Conservation (phyloP, 352 stramenopile genomes). For the Globisporangium lucens region DNA sequence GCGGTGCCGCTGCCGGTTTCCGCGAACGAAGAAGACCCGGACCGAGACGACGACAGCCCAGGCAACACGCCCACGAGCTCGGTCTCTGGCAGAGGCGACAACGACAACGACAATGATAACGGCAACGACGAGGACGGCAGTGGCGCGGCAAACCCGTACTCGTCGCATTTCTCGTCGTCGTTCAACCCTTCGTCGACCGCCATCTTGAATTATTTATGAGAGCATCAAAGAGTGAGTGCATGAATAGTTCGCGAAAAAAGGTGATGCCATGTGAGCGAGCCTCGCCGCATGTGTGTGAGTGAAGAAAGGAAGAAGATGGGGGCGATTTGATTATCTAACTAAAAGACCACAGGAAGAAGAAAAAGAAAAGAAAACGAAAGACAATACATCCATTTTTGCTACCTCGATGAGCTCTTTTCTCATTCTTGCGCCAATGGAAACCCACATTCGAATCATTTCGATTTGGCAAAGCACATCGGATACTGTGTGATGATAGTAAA, state of each 20-base stretch:
- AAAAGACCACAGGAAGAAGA: not conserved
- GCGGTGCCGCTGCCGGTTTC: constrained; percentile 34
- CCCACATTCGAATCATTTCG: no score
- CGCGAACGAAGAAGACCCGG: constrained; percentile 48
- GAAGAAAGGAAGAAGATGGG: not conserved
- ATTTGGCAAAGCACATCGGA: no score
- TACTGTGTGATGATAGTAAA: no score
- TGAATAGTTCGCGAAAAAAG: constrained; percentile 11
- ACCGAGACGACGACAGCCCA: constrained; percentile 53
- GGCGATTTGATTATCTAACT: not conserved
- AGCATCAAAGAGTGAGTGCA: constrained; percentile 10
- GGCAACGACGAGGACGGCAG: constrained; percentile 15
- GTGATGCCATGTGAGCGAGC: not conserved
- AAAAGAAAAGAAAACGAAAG: not conserved
- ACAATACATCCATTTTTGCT: constrained; percentile 1
- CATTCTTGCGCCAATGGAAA: not conserved
- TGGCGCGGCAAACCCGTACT: not conserved
- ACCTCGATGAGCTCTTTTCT: not conserved
- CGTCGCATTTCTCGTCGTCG: not conserved
- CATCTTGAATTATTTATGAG: constrained; percentile 72
- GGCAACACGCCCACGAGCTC: constrained; percentile 23
- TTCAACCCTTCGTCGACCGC: constrained; percentile 21
- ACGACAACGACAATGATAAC: constrained; percentile 1
- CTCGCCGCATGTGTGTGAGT: not conserved
- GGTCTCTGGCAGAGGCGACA: constrained; percentile 17